Conservation (phyloP, 2,329 filamentous ascomycete genomes). For the Hymenoscyphus scutula region DNA sequence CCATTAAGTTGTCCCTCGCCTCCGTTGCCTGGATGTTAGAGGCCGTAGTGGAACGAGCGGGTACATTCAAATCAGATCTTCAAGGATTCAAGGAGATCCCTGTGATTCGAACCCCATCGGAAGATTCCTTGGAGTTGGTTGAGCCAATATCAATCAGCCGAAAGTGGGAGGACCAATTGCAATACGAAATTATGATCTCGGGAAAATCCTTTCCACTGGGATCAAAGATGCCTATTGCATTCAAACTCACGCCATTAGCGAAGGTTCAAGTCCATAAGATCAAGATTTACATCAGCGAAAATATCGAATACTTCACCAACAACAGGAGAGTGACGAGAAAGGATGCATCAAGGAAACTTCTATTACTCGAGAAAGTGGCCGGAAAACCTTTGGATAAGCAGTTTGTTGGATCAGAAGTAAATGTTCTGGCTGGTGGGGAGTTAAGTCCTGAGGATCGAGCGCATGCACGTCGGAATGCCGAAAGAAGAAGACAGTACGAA, state of each 20-base stretch:
- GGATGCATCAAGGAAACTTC: conserved; percentile 64
- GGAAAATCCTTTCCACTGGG: conserved; percentile 74
- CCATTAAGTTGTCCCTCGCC: conserved; percentile 68
- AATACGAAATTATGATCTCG: conserved; percentile 76
- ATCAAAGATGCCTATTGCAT: conserved; percentile 69
- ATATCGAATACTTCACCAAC: conserved; percentile 67
- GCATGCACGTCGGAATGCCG: conserved; percentile 36
- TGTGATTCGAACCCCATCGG: conserved; percentile 65
- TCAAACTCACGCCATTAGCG: conserved; percentile 70
- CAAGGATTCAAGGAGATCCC: conserved; percentile 65
- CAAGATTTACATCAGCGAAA: conserved; percentile 71
- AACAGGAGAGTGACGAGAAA: conserved; percentile 67
- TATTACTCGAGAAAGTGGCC: conserved; percentile 69
- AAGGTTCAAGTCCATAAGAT: conserved; percentile 74
- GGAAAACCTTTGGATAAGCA: conserved; percentile 61
- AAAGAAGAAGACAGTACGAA: conserved; percentile 42
- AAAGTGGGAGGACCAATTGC: conserved; percentile 73
- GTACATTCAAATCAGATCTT: conserved; percentile 68
- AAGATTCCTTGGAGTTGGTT: conserved; percentile 68
- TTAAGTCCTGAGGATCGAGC: conserved; percentile 50
- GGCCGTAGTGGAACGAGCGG: conserved; percentile 65
- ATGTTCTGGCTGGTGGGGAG: conserved; percentile 64
- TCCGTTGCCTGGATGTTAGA: conserved; percentile 69
- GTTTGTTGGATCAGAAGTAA: conserved; percentile 64
- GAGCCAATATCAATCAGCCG: conserved; percentile 74